Evolutionary conservation across 2,329 filamentous ascomycete genomes (phyloP).

Genomic region (Akanthomyces muscarius): DNA sequence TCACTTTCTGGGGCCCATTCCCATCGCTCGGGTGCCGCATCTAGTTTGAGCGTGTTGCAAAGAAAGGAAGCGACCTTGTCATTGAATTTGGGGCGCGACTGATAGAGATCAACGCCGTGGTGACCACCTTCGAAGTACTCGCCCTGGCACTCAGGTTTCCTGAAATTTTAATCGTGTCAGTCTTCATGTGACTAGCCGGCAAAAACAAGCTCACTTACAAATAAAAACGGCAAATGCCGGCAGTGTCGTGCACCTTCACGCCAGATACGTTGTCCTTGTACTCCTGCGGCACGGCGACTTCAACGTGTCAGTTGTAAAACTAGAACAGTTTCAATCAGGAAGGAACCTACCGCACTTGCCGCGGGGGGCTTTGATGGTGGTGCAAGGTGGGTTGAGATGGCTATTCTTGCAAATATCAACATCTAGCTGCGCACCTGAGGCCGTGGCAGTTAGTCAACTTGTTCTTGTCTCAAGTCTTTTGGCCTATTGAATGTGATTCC

Average conservation of each 20-base stretch:
- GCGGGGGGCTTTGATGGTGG: neutral
- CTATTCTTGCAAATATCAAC: neutral
- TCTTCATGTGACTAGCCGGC: no score
- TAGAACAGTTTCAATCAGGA: neutral
- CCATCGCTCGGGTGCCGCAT: neutral
- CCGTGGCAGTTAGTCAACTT: neutral
- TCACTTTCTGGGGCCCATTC: neutral
- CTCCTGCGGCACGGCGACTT: neutral
- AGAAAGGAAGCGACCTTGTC: neutral
- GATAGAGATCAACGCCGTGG: neutral
- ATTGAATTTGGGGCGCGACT: neutral
- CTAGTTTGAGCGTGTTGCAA: no score
- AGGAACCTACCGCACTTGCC: neutral
- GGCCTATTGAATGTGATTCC: fast-evolving
- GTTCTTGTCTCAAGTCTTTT: neutral
- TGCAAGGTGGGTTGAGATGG: neutral
- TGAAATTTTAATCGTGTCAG: neutral
- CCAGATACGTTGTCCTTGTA: neutral
- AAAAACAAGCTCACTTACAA: neutral
- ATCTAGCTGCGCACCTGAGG: neutral
- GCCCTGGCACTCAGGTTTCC: neutral
- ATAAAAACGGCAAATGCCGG: neutral
- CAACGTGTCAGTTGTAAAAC: neutral
- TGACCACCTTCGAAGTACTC: neutral
- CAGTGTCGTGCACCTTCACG: neutral